Evolutionary conservation across 192 early-diverging fungal species (phyloP).

Genomic region (Thamnidium elegans): DNA sequence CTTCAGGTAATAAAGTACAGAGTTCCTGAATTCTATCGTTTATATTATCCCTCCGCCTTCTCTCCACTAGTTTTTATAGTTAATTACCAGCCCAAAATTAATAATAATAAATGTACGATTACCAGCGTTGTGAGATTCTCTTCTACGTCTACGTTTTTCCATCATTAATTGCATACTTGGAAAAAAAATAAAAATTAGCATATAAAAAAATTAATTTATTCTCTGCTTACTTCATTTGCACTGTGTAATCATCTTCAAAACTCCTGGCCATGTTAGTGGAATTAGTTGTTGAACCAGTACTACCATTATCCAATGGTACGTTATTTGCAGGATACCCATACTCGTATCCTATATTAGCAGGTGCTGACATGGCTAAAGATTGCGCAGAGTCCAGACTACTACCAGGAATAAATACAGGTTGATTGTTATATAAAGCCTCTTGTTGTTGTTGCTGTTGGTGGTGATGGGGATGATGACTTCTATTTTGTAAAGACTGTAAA

Average conservation of each 20-base stretch:
- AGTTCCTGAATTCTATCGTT: constrained; percentile 98
- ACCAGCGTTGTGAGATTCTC: constrained; percentile 94
- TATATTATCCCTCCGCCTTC: constrained; percentile 94
- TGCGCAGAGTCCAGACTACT: constrained; percentile 4
- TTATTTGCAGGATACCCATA: background rate
- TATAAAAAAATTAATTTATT: no score
- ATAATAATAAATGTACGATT: constrained; percentile 9
- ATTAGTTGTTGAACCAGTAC: background rate
- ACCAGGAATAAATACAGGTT: background rate
- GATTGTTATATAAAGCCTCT: background rate
- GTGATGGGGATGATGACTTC: background rate
- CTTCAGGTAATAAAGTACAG: constrained; percentile 77
- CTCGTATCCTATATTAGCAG: constrained; percentile 30
- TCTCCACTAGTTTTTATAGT: constrained; percentile 63
- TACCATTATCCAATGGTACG: background rate
- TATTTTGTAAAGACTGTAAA: background rate
- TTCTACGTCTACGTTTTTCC: constrained; percentile 88
- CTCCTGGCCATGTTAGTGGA: constrained; percentile 10
- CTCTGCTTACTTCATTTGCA: constrained; percentile 32
- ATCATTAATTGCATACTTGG: constrained; percentile 41
- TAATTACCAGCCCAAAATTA: background rate
- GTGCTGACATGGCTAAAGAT: constrained; percentile 32
- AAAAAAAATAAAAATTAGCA: constrained; percentile 1
- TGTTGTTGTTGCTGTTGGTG: background rate
- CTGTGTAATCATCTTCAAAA: constrained; percentile 33